Evolutionary conservation across 495 filamentous ascomycete species (phyloP).

Genomic region (Xylaria venustula): DNA sequence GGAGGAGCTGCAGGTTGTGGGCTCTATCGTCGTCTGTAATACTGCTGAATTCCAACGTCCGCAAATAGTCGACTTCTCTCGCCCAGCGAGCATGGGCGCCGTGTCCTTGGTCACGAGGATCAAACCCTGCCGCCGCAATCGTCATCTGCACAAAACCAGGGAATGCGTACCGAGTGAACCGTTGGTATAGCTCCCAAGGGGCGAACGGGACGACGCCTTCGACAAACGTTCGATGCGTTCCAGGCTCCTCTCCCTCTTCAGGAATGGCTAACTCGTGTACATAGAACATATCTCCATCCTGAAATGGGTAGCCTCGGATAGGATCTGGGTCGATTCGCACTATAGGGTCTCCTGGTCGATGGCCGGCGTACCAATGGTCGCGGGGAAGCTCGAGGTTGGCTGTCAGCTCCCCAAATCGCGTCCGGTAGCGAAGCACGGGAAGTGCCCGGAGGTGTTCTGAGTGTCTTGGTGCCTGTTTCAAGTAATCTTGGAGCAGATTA

Average conservation of each 20-base stretch:
- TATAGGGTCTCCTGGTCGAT: constrained; percentile 1
- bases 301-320: neutral
- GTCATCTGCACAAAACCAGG: neutral
- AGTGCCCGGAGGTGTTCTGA: too few species aligned
- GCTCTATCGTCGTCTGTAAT: neutral
- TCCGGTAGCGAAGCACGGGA: neutral
- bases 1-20: neutral
- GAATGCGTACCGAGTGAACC: neutral
- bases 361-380: neutral
- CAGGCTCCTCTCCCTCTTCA: neutral
- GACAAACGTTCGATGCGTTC: neutral
- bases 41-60: neutral
- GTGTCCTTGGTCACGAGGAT: neutral
- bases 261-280: neutral
- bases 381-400: neutral
- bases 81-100: neutral
- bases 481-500: neutral
- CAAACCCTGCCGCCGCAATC: neutral
- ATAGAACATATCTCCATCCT: neutral
- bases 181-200: neutral
- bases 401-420: neutral
- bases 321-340: neutral
- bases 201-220: constrained; percentile 8
- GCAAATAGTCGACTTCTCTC: neutral
- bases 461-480: neutral